These are phyloP conservation scores for Podospora australis DNA, from an alignment of 495 filamentous ascomycete genomes.

Conservation along the genomic window DNA sequence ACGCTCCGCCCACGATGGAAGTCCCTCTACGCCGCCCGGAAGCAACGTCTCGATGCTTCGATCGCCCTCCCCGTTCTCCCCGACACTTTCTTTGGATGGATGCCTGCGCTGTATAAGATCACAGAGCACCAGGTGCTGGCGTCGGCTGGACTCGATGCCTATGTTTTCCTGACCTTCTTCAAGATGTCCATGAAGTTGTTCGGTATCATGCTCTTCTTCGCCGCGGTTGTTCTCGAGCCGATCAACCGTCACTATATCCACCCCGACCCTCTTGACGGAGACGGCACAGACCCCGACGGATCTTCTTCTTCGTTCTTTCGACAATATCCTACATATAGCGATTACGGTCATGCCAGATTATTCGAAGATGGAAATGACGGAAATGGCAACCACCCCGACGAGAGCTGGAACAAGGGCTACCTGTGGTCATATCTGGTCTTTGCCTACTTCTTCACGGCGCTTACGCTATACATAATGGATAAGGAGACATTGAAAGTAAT, in stretches of 20 bases:
- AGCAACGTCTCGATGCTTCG: slow-evolving; percentile 57
- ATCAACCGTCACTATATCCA: slow-evolving; percentile 62
- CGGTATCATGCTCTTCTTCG: slow-evolving; percentile 68
- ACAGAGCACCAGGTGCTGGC: slow-evolving; percentile 83
- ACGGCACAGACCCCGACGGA: slow-evolving; percentile 4
- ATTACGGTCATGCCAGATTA: background rate
- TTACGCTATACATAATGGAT: slow-evolving; percentile 78
- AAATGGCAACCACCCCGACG: slow-evolving; percentile 22
- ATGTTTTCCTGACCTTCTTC: slow-evolving; percentile 91
- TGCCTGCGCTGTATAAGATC: slow-evolving; percentile 78
- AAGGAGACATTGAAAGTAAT: slow-evolving; percentile 79
- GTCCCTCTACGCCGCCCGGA: slow-evolving; percentile 83
- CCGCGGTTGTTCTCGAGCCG: slow-evolving; percentile 72
- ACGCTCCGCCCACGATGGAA: slow-evolving; percentile 88
- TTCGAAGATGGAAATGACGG: background rate
- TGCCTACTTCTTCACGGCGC: slow-evolving; percentile 78
- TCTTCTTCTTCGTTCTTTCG: slow-evolving; percentile 10
- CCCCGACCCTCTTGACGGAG: slow-evolving; percentile 4
- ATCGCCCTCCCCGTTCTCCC: slow-evolving; percentile 77
- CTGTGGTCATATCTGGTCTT: slow-evolving; percentile 93
- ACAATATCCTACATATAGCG: slow-evolving; percentile 8
- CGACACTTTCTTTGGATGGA: slow-evolving; percentile 88
- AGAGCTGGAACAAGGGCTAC: slow-evolving; percentile 44
- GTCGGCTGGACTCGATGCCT: slow-evolving; percentile 91
- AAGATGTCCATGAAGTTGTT: slow-evolving; percentile 87